A percentile compares a stretch with the other conserved stretches of the same genome.
Evolutionary conservation across 202 grass and related monocot species (phyloP).

Genomic region (Digitaria exilis): DNA sequence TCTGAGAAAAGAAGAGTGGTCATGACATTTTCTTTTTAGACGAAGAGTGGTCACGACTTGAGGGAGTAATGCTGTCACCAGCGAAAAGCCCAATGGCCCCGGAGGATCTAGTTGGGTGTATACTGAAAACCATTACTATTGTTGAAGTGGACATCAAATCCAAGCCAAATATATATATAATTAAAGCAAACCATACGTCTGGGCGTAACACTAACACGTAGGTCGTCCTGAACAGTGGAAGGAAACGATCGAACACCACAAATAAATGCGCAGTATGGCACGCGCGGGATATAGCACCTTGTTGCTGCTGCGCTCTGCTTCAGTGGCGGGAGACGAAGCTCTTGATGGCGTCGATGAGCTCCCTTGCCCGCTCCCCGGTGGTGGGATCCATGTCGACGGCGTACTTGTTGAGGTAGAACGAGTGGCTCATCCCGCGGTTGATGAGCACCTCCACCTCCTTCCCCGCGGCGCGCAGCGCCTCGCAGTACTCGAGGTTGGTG

Average conservation of each 20-base stretch:
- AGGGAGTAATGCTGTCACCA: no score
- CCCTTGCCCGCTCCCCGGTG: slow-evolving; percentile 54
- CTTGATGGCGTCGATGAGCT: slow-evolving; percentile 71
- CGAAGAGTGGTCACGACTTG: no score
- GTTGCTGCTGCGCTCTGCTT: no score
- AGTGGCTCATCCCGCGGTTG: slow-evolving; percentile 74
- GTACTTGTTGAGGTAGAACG: slow-evolving; percentile 96
- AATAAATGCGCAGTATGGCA: background rate
- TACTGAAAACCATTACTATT: background rate
- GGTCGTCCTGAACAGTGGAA: background rate
- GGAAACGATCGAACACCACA: background rate
- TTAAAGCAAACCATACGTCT: background rate
- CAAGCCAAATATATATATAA: background rate
- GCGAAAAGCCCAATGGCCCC: no score
- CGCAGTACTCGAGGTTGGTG: slow-evolving; percentile 86
- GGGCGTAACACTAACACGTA: background rate
- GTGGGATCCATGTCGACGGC: slow-evolving; percentile 77
- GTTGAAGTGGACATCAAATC: background rate
- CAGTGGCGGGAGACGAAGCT: slow-evolving; percentile 71
- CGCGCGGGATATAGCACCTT: background rate
- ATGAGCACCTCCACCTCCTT: slow-evolving; percentile 87
- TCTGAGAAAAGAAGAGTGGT: no score
- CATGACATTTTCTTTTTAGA: no score
- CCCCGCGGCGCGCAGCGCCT: slow-evolving; percentile 65
- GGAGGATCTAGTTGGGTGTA: no score